phyloP scores from a whole-genome alignment of 2,329 filamentous ascomycete genomes.

The Tolypocladium album region DNA sequence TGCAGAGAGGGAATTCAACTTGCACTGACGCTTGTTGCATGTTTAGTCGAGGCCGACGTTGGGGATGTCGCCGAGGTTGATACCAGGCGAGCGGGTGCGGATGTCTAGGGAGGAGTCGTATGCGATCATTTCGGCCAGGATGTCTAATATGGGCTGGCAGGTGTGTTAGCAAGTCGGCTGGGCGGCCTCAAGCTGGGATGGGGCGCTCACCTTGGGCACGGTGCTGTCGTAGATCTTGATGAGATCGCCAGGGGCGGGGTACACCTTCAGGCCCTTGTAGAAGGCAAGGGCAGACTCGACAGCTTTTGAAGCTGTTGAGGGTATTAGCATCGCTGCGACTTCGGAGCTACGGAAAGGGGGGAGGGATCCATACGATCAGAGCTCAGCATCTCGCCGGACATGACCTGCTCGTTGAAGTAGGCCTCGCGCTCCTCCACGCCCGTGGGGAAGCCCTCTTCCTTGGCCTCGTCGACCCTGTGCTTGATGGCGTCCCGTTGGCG shows the following conservation, averaged over 20 bases:
- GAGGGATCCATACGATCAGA: constrained; percentile 58
- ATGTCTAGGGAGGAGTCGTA: constrained; percentile 68
- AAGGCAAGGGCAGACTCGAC: constrained; percentile 88
- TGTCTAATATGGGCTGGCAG: constrained; percentile 73
- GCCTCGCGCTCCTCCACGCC: constrained; percentile 89
- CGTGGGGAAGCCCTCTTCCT: constrained; percentile 82
- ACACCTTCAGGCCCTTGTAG: constrained; percentile 98
- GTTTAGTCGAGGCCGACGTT: constrained; percentile 43
- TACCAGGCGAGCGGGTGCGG: constrained; percentile 26
- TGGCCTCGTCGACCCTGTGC: constrained; percentile 65
- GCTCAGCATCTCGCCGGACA: constrained; percentile 74
- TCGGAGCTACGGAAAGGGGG: not conserved
- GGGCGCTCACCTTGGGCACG: constrained; percentile 66
- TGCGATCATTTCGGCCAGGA: constrained; percentile 96
- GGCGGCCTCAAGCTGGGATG: not conserved
- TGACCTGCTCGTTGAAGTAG: constrained; percentile 95
- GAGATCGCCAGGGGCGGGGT: constrained; percentile 83
- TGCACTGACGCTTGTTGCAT: not conserved
- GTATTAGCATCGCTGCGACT: not conserved
- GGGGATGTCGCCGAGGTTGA: constrained; percentile 37
- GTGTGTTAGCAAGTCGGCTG: not conserved
- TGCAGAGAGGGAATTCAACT: not conserved
- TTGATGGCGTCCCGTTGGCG: constrained; percentile 67
- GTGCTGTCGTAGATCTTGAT: constrained; percentile 99
- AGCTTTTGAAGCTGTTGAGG: constrained; percentile 45